phyloP scores from a whole-genome alignment of 768 basidiomycete genomes.

The Boletus reticulatus region DNA sequence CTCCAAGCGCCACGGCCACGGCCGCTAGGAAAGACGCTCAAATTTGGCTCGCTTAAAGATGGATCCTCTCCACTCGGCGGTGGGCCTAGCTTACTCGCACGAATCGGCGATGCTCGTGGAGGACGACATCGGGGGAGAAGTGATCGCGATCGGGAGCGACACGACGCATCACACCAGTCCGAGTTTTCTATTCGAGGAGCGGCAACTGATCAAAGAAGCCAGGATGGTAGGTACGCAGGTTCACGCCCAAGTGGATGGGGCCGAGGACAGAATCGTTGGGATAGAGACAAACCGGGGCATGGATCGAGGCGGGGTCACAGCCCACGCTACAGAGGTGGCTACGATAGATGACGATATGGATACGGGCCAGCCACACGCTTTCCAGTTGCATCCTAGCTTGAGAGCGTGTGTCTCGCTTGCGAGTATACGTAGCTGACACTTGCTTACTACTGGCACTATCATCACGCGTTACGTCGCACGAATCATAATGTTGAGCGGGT shows the following conservation, averaged over 20 bases:
- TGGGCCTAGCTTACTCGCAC: constrained; percentile 35
- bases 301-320: constrained; percentile 24
- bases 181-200: constrained; percentile 32
- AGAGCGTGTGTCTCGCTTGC: constrained; percentile 5
- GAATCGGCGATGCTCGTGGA: constrained; percentile 21
- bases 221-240: constrained; percentile 8
- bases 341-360: constrained; percentile 51
- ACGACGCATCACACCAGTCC: constrained; percentile 3
- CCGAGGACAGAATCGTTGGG: constrained; percentile 17
- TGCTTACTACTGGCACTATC: background rate
- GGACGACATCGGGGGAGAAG: constrained; percentile 2
- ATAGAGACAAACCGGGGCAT: constrained; percentile 23
- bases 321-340: constrained; percentile 52
- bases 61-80: constrained; percentile 19
- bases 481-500: constrained; percentile 20
- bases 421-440: background rate
- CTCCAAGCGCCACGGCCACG: constrained; percentile 8
- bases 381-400: background rate
- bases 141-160: constrained; percentile 7
- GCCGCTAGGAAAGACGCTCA: constrained; percentile 33
- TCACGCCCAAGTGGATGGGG: constrained; percentile 12
- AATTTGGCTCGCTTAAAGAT: constrained; percentile 36
- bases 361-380: constrained; percentile 1
- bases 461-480: background rate
- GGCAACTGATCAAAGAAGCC: constrained; percentile 17